Evolutionary conservation across 2,329 filamentous ascomycete species (phyloP), one percentile per base, ranked within the genome.

Genomic region (Dothideomycetes sp.): DNA sequence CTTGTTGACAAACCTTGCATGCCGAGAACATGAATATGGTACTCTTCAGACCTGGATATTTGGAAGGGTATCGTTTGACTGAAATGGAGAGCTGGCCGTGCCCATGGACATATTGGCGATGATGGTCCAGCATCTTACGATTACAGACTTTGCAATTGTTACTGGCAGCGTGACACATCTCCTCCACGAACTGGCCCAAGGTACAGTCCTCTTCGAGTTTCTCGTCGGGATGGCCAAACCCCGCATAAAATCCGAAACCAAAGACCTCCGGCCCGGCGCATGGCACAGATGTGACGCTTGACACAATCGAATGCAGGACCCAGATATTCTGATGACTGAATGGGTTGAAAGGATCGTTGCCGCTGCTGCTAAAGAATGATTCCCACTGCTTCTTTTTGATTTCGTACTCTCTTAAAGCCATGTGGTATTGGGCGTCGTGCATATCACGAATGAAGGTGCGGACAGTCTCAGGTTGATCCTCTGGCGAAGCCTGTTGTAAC

Each of bases 1-100:
- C 88, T 49, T 85, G 85, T 38, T 84, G 81, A 59, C 93, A 98
- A 19, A 84, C 72, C 52, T 94, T 91, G 66, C 91, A 98, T 51
- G 82, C 86, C 49, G 86, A 96, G 93, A 93, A 98, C 86, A 98
- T 95, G 42, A 88, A 75, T 41, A 98, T 94, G 3, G 80, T 83
- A 47, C 84, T 77, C 57, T 75, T 72, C 60, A 79, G 62, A 1
- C 77, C 72, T 44, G 75, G 72, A 45, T 83, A 65, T 48, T 81
- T 77, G 27, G 76, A 72, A 33, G 79, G 70, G 46, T 79, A 79
- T 22, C 78, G 80, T 54, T 94, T 84, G 12, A 95, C 80, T 49
- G 94, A 85, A 8, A 96, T 78, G 5, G 87, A 94, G 50, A 98
- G 79, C 46, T 94, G 84, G 8, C 88, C 89, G 56, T 94, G 84